Base-by-base conservation (phyloP, 164 flowering plant species). In the Akebia trifoliata region DNA sequence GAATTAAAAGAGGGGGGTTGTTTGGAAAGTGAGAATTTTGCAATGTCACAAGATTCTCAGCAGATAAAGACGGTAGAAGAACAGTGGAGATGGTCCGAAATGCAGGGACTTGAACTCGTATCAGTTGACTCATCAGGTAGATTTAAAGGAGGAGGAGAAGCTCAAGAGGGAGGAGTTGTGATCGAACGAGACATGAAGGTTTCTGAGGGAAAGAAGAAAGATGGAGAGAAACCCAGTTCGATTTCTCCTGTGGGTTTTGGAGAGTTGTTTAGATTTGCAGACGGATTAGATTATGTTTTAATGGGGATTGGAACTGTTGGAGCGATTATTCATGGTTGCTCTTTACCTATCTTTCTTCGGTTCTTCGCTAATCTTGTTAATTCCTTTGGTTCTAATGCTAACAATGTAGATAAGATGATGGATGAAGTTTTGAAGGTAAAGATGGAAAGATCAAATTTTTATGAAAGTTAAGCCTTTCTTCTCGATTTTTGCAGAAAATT, bases 351-450 rank as follows among this genome's bases (percentile, higher is more conserved):
- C 38, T 93, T 93, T 54, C 87, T 93, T 46, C 74, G 99, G n/a
- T 93, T 93, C 78, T 93, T 93, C 54, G 99, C 99, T 37, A 96
- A 93, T 87, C 97, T 93, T 44, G 99, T 93, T 32, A 93, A 93
- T 59, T 93, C 97, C 17, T 90, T 93, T 57, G 99, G 99, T 17
- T 76, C 97, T 34, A 78, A 93, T 67, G 80, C 97, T 14, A 73
- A 78, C 56, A 59, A 93, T 60, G 70, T 77, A 36, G 96, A 90
- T 54, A 93, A 86, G 72, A 90, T 93, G 97, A 81, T 73, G 73
- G 85, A 90, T 48, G 92, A 93, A 66, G 99, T 93, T 48, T 39
- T 87, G 46, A 93, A 86, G 97, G 99, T 90, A 64, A 52, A 2
- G 5, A 17, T 7, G 20, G 55, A 30, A 8, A 15, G 8, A 9